Percentiles rank a stretch among this genome's conserved stretches.
Evolutionary conservation across 1,284 basidiomycete species (phyloP).

Genomic region (Ganoderma resinaceum): DNA sequence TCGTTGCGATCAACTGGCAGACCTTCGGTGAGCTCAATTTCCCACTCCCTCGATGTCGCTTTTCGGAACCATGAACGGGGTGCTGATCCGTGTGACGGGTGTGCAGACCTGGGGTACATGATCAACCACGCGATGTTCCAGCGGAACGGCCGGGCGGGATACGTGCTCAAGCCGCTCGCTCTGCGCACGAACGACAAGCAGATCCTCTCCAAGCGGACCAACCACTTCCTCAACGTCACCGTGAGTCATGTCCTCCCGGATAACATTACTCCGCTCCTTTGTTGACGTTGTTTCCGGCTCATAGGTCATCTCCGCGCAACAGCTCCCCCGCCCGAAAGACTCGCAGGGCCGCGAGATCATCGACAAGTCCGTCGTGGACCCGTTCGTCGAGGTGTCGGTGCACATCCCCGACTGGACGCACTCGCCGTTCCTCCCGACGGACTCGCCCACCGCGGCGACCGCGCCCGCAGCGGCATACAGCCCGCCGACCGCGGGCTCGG

Average conservation of each 20-base stretch:
- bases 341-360: slow-evolving; percentile 66
- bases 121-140: slow-evolving; percentile 97
- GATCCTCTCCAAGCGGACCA: slow-evolving; percentile 58
- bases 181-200: slow-evolving; percentile 76
- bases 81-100: background rate
- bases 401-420: slow-evolving; percentile 78
- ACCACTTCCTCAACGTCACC: slow-evolving; percentile 71
- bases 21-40: slow-evolving; percentile 73
- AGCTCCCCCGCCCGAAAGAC: slow-evolving; percentile 83
- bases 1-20: slow-evolving; percentile 99
- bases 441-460: slow-evolving; percentile 5
- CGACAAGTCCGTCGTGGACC: slow-evolving; percentile 70
- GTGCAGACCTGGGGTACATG: slow-evolving; percentile 82
- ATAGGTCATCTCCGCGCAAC: slow-evolving; percentile 92
- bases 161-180: slow-evolving; percentile 89
- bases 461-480: slow-evolving; percentile 35
- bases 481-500: slow-evolving; percentile 33
- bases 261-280: too few relatives aligned
- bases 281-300: background rate
- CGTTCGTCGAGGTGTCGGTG: slow-evolving; percentile 81
- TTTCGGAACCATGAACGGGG: background rate
- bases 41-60: background rate
- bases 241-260: slow-evolving; percentile 42
- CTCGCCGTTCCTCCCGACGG: slow-evolving; percentile 42
- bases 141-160: slow-evolving; percentile 85